phyloP scores from a whole-genome alignment of 768 basidiomycete species.

The Galerina sulciceps region DNA sequence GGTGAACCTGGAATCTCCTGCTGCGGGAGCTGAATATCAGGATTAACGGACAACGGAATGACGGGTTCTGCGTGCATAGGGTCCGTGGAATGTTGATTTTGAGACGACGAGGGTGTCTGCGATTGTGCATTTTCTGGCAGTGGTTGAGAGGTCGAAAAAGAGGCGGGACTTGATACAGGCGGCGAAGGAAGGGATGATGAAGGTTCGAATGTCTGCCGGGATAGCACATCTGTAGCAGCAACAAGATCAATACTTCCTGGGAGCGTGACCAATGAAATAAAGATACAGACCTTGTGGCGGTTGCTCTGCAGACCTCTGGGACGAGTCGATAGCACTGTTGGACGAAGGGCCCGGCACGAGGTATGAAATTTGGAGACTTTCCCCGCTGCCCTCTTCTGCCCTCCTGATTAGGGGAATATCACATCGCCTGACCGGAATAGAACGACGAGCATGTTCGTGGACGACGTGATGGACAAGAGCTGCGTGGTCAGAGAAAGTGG shows the following conservation, averaged over 20 bases:
- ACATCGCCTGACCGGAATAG: conserved; percentile 44
- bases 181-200: conserved; percentile 38
- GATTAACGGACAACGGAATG: neutral
- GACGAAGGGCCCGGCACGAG: neutral
- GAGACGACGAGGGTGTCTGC: neutral
- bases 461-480: conserved; percentile 51
- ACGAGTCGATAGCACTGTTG: neutral
- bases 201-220: neutral
- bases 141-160: conserved; percentile 6
- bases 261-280: neutral
- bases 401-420: conserved; percentile 49
- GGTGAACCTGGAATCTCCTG: neutral
- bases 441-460: conserved; percentile 47
- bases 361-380: conserved; percentile 31
- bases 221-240: neutral
- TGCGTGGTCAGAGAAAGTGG: conserved; percentile 37
- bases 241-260: neutral
- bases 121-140: neutral
- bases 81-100: neutral
- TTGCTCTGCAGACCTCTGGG: neutral
- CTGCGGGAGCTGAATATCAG: neutral
- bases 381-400: conserved; percentile 49
- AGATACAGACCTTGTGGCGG: conserved; percentile 7
- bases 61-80: neutral
- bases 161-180: conserved; percentile 33